These are phyloP conservation scores for Litsea cubeba DNA, from an alignment of 164 flowering plant species.

Conservation along the genomic window DNA sequence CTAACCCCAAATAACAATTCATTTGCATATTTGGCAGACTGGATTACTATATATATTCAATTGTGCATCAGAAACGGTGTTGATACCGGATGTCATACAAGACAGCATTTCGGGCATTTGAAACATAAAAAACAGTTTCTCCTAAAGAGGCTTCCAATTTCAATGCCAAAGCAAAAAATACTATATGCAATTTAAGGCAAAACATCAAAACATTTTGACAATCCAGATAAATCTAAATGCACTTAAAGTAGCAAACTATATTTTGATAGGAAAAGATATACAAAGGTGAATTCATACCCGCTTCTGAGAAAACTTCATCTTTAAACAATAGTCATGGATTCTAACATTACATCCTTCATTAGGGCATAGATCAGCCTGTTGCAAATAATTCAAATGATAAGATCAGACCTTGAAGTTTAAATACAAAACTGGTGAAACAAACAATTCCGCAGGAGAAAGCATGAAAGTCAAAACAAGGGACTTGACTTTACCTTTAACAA, in stretches of 20 bases:
- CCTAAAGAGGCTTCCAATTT: not conserved
- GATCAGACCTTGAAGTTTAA: not conserved
- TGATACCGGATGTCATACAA: not conserved
- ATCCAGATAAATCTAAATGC: too few species aligned
- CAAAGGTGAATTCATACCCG: conserved; percentile 28
- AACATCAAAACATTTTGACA: too few species aligned
- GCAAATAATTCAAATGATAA: not conserved
- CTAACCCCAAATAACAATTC: not conserved
- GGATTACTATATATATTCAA: not conserved
- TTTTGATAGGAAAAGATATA: not conserved
- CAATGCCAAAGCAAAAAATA: not conserved
- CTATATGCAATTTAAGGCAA: not conserved
- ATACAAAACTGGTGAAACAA: not conserved
- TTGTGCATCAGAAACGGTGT: not conserved
- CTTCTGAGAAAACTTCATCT: conserved; percentile 49
- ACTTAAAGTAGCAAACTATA: not conserved
- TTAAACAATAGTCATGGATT: conserved; percentile 66
- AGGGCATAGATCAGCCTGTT: conserved; percentile 54
- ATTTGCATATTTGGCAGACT: not conserved
- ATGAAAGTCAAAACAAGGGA: too few species aligned
- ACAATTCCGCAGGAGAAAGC: too few species aligned
- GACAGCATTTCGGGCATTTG: not conserved
- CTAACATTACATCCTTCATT: conserved; percentile 59
- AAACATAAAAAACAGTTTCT: not conserved
- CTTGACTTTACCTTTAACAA: too few species aligned